Conservation (phyloP, 306 rosid genomes). For the Albizia julibrissin region DNA sequence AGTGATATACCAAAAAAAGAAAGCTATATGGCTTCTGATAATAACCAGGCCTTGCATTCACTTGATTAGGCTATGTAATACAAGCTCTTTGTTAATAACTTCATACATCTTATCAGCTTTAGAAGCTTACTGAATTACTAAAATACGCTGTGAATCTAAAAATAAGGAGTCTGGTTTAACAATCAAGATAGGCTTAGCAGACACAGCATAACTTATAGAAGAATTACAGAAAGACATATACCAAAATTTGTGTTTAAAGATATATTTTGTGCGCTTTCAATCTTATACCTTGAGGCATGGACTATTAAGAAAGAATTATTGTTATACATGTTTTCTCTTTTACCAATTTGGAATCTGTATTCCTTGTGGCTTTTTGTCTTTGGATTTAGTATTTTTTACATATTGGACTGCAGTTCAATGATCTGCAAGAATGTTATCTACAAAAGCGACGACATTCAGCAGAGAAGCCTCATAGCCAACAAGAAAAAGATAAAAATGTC, state of each 20-base stretch:
- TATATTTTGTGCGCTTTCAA: neutral
- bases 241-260: neutral
- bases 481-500: constrained; percentile 56
- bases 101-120: neutral
- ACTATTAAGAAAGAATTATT: constrained; percentile 10
- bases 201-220: neutral
- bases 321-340: neutral
- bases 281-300: constrained; percentile 7
- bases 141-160: constrained; percentile 22
- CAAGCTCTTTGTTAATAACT: neutral
- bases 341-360: constrained; percentile 14
- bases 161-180: neutral
- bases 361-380: constrained; percentile 15
- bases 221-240: neutral
- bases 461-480: constrained; percentile 64
- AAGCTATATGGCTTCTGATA: neutral
- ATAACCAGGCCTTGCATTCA: constrained; percentile 9
- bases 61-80: neutral
- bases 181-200: constrained; percentile 18
- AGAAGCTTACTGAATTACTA: neutral
- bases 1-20: neutral
- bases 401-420: constrained; percentile 72
- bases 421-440: constrained; percentile 94
- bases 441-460: constrained; percentile 76
- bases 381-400: constrained; percentile 28